These are phyloP conservation scores for Geosmithia morbida DNA, from an alignment of 2,329 filamentous ascomycete species.

Conservation along the genomic window DNA sequence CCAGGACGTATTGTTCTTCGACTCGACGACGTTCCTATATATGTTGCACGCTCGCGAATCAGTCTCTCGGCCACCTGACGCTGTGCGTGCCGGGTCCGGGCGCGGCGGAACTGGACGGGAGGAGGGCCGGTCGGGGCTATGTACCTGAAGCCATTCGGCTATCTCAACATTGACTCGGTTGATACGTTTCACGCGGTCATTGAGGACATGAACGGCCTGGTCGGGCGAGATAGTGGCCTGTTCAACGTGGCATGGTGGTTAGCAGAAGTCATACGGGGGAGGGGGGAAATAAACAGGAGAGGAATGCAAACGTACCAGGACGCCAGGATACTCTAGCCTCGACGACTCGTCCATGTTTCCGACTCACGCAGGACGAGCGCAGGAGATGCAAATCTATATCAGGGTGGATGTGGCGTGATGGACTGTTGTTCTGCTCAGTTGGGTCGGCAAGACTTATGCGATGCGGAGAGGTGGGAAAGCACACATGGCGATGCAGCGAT, in stretches of 20 bases:
- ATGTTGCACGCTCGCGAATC: not conserved
- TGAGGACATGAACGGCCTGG: slow-evolving; percentile 69
- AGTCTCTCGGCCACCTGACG: not conserved
- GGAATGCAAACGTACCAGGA: slow-evolving; percentile 57
- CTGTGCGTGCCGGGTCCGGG: not conserved
- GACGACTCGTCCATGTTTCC: slow-evolving; percentile 56
- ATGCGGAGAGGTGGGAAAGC: not conserved
- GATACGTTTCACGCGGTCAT: slow-evolving; percentile 79
- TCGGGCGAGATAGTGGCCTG: slow-evolving; percentile 68
- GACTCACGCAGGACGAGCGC: not conserved
- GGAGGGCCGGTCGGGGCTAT: slow-evolving; percentile 4
- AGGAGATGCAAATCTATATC: not conserved
- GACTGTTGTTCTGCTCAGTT: not conserved
- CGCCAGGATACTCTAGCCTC: slow-evolving; percentile 80
- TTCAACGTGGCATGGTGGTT: slow-evolving; percentile 4
- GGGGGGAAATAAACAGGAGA: not conserved
- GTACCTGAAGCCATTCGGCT: slow-evolving; percentile 92
- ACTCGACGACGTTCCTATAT: slow-evolving; percentile 76
- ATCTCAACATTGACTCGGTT: slow-evolving; percentile 77
- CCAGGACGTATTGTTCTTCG: slow-evolving; percentile 78
- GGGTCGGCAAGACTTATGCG: not conserved
- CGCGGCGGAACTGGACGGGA: not conserved
- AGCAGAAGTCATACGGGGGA: not conserved
- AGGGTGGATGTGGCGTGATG: not conserved
- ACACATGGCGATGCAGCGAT: slow-evolving; percentile 3